A percentile compares a stretch with the other conserved stretches of the same genome.
Conservation (phyloP, 805 yeast genomes). For the Saturnispora ahearnii region DNA sequence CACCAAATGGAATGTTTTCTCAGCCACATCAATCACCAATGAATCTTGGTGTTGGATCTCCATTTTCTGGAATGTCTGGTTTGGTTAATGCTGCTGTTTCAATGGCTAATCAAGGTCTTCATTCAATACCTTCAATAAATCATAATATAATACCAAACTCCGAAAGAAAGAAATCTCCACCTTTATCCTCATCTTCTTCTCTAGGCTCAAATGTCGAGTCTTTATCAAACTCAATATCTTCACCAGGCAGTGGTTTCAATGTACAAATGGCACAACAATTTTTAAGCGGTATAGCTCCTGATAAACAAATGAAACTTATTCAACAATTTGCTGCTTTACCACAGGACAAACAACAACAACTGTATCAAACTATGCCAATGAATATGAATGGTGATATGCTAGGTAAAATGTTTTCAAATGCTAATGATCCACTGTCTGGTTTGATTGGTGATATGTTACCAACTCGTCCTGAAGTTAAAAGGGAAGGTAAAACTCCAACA, state of each 20-base stretch:
- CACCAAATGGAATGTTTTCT: conserved; percentile 12
- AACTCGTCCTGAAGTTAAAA: conserved; percentile 1
- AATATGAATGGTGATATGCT: conserved; percentile 3
- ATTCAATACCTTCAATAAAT: background rate
- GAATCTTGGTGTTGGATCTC: background rate
- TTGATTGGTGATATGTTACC: conserved; percentile 10
- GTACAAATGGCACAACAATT: conserved; percentile 8
- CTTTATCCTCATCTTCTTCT: background rate
- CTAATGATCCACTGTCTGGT: conserved; percentile 8
- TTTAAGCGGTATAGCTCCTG: conserved; percentile 12
- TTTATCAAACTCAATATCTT: background rate
- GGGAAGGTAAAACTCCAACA: conserved; percentile 12
- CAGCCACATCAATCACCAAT: conserved; percentile 10
- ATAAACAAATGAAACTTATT: conserved; percentile 11
- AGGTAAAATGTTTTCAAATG: conserved; percentile 1
- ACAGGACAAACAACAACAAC: conserved; percentile 15
- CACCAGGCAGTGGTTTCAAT: background rate
- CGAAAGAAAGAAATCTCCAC: background rate
- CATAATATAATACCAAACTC: background rate
- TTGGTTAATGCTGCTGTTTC: conserved; percentile 12
- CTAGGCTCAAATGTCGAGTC: background rate
- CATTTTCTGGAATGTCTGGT: conserved; percentile 4
- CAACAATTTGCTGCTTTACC: conserved; percentile 14
- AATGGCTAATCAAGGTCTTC: background rate
- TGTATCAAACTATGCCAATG: conserved; percentile 11